A percentile compares a stretch with the other conserved stretches of the same genome.
phyloP scores from a whole-genome alignment of 768 basidiomycete genomes.

The Serendipita indica region DNA sequence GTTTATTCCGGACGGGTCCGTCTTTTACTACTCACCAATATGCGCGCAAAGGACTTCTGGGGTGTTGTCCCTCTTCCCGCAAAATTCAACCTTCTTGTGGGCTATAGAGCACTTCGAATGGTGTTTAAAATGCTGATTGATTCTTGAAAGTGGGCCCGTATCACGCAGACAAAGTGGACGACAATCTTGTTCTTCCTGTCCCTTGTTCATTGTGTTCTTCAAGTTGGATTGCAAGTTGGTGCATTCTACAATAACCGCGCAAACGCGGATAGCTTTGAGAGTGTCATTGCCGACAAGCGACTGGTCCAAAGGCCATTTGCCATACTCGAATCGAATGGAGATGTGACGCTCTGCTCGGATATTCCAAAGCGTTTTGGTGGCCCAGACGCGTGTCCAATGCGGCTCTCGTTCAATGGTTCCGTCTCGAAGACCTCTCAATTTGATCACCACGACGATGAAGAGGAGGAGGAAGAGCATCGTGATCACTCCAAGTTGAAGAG shows the following conservation, averaged over 20 bases:
- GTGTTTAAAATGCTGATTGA: neutral
- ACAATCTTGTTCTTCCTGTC: slow-evolving; percentile 54
- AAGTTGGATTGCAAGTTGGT: slow-evolving; percentile 47
- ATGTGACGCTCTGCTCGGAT: slow-evolving; percentile 3
- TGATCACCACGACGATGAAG: neutral
- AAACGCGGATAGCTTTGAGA: too few species aligned
- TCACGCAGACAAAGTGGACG: slow-evolving; percentile 54
- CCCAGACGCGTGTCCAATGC: neutral
- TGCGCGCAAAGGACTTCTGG: slow-evolving; percentile 7
- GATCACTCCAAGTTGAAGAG: neutral
- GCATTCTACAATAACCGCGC: neutral
- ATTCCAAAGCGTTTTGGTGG: slow-evolving; percentile 1
- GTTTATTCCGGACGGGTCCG: too few species aligned
- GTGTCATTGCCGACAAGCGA: neutral
- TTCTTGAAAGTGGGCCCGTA: slow-evolving; percentile 42
- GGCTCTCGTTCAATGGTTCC: neutral
- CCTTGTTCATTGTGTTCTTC: slow-evolving; percentile 46
- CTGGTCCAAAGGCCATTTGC: neutral
- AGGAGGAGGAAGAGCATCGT: neutral
- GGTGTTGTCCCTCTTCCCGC: neutral
- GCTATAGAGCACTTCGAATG: neutral
- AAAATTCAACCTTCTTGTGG: neutral
- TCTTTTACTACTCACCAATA: too few species aligned
- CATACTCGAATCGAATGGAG: slow-evolving; percentile 3
- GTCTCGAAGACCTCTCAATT: neutral